These are phyloP conservation scores for Haplosporangium sp. DNA, from an alignment of 371 early-diverging fungal genomes.

Conservation along the genomic window DNA sequence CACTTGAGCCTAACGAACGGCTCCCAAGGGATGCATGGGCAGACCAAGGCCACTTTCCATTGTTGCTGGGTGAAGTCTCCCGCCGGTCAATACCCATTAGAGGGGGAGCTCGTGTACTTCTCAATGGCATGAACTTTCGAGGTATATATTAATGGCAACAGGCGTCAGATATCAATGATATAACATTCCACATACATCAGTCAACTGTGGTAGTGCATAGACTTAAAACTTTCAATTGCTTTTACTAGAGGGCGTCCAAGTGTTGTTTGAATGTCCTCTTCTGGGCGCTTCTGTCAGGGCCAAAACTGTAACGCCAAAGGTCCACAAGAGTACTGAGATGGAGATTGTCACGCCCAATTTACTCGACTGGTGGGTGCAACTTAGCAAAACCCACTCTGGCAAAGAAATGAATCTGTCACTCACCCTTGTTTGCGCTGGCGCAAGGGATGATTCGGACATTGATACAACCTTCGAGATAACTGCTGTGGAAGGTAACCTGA, in stretches of 20 bases:
- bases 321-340: slow-evolving; percentile 39
- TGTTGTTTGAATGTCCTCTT: slow-evolving; percentile 25
- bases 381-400: background rate
- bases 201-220: too few relatives aligned
- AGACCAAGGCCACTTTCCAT: slow-evolving; percentile 36
- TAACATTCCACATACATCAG: background rate
- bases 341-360: slow-evolving; percentile 29
- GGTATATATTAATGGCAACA: slow-evolving; percentile 4
- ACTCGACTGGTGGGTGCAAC: slow-evolving; percentile 37
- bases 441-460: slow-evolving; percentile 14
- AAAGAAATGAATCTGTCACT: slow-evolving; percentile 21
- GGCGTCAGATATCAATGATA: background rate
- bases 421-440: slow-evolving; percentile 32
- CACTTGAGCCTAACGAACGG: background rate
- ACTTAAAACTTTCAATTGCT: too few relatives aligned
- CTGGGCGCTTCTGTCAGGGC: slow-evolving; percentile 4
- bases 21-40: slow-evolving; percentile 36
- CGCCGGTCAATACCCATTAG: slow-evolving; percentile 10
- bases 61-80: slow-evolving; percentile 17
- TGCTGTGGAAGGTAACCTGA: slow-evolving; percentile 34
- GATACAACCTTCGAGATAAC: slow-evolving; percentile 21
- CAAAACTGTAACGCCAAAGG: slow-evolving; percentile 26
- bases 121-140: slow-evolving; percentile 36
- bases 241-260: slow-evolving; percentile 28
- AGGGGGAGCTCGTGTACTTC: slow-evolving; percentile 21